Percentiles rank a stretch among this genome's conserved stretches.
Evolutionary conservation across 1,284 basidiomycete genomes (phyloP).

Genomic region (Malassezia pachydermatis): DNA sequence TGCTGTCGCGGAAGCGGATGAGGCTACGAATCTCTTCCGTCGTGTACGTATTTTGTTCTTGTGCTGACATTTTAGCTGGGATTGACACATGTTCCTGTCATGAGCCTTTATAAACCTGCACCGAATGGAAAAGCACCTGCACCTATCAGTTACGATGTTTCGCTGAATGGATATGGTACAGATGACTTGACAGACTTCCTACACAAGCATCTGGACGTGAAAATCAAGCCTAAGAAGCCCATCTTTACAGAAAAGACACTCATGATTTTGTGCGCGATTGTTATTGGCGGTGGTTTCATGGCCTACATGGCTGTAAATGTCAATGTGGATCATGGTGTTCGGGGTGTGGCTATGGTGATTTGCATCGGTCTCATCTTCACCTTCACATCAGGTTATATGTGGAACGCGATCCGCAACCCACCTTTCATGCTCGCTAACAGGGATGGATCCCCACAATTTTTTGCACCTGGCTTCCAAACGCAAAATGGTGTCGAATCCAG

Average conservation of each 20-base stretch:
- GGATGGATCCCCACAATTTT: slow-evolving; percentile 57
- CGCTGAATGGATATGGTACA: slow-evolving; percentile 1
- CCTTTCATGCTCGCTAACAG: slow-evolving; percentile 58
- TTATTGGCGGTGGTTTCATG: slow-evolving; percentile 5
- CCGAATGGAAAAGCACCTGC: not conserved
- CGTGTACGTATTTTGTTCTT: not conserved
- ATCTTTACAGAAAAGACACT: slow-evolving; percentile 15
- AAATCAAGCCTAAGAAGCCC: slow-evolving; percentile 17
- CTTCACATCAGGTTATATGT: slow-evolving; percentile 63
- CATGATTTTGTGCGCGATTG: slow-evolving; percentile 12
- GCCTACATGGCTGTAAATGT: slow-evolving; percentile 21
- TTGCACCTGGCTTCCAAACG: slow-evolving; percentile 72
- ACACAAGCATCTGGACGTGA: slow-evolving; percentile 17
- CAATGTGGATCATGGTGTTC: slow-evolving; percentile 14
- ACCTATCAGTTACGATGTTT: slow-evolving; percentile 5
- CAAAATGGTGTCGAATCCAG: slow-evolving; percentile 88
- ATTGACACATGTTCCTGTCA: slow-evolving; percentile 8
- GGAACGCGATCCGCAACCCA: slow-evolving; percentile 75
- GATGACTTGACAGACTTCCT: slow-evolving; percentile 10
- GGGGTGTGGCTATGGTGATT: slow-evolving; percentile 26
- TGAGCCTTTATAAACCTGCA: not conserved
- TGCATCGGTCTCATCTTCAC: slow-evolving; percentile 38
- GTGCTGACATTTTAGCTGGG: not conserved
- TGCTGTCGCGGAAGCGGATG: slow-evolving; percentile 7
- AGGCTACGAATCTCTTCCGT: slow-evolving; percentile 6